Evolutionary conservation across 495 filamentous ascomycete genomes (phyloP), one percentile per base, ranked within the genome.

Genomic region (Penicillium longicatenatum): DNA sequence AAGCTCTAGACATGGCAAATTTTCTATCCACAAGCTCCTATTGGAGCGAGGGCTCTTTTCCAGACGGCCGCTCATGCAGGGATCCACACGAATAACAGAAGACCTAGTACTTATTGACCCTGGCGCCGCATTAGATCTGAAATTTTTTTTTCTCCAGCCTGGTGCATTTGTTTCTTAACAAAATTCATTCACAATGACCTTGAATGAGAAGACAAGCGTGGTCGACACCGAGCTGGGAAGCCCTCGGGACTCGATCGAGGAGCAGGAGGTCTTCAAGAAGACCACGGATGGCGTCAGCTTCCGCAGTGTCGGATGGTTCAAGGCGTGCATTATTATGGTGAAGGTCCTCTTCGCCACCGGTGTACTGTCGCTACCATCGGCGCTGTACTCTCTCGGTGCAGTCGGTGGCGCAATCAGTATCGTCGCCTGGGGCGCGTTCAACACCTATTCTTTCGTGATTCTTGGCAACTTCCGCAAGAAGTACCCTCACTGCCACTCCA

Each of bases 371-470:
- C 74, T 89, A 14, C 86, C 86, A 1, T 67, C 72, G 0, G 80
- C 79, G 22, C 81, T 89, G 43, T 84, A 85, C 35, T 73, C 79
- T 6, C 68, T 89, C 3, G 86, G 86, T 22, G 84, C 88, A 67
- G 78, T 88, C 5, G 65, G 66, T 31, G 71, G 80, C 14, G 55
- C 86, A 19, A 73, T 90, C 47, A 76, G 83, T 41, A 79, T 86
- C 22, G 54, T 88, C 26, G 66, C 68, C 26, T 71, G 89, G 49
- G 86, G 87, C 19, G 64, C 84, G 12, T 58, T 89, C 26, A 86
- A 89, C 51, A 84, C 85, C 2, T 75, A 73, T 54, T 58, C 63
- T 21, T 63, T 65, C 29, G 58, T 72, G 37, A 64, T 73, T 26
- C 49, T 71, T 4, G 67, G 68, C 19, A 62, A 73, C 24, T 75